A percentile compares a stretch with the other conserved stretches of the same genome.
Conservation (phyloP, 164 flowering plant genomes). For the Kingdonia uniflora region DNA sequence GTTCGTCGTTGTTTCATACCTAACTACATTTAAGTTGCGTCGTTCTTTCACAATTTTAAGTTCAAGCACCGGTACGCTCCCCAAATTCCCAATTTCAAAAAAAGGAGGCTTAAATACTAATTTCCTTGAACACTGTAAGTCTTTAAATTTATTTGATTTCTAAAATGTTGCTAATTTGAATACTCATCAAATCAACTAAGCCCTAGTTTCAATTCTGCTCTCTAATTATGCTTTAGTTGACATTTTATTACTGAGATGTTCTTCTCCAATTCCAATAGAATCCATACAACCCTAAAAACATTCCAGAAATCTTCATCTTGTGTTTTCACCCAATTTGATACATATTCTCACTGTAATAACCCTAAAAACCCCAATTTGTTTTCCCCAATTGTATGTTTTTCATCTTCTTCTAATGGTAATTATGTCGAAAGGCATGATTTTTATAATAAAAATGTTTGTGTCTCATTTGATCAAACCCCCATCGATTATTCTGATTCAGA, state of each 20-base stretch:
- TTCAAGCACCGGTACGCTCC: too few species aligned
- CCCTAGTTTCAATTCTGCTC: too few species aligned
- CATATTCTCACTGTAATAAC: background rate
- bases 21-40: too few species aligned
- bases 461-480: conserved; percentile 11
- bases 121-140: too few species aligned
- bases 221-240: too few species aligned
- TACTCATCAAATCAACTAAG: too few species aligned
- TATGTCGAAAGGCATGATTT: background rate
- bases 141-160: too few species aligned
- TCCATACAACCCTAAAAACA: background rate
- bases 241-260: conserved; percentile 2
- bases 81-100: too few species aligned
- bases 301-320: background rate
- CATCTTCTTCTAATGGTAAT: conserved; percentile 14
- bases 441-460: conserved; percentile 12
- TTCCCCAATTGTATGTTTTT: conserved; percentile 7
- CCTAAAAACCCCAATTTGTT: background rate
- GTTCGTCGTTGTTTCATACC: too few species aligned
- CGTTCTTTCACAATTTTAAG: too few species aligned
- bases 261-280: conserved; percentile 3
- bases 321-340: background rate
- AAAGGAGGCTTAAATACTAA: too few species aligned
- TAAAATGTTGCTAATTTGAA: too few species aligned
- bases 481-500: conserved; percentile 10